Evolutionary conservation across 1,139 yeast genomes (phyloP), one percentile per base, ranked within the genome.

Genomic region (Hansenula lynferdii): DNA sequence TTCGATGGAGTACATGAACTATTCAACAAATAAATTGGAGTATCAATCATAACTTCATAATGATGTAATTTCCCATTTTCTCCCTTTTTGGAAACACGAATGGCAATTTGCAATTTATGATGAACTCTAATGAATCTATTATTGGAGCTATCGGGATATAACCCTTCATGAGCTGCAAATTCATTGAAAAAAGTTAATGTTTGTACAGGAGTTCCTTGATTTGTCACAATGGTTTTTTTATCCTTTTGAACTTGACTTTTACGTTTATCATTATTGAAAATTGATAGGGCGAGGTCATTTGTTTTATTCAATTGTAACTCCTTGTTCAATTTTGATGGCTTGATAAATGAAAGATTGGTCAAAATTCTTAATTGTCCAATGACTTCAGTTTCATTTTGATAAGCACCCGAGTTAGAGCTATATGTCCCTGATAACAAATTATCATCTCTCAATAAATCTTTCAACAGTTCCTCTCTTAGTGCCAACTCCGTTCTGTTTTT

Each of bases 1-100:
- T 80, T 80, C 3, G 74, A 89, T 12, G 72, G 75, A 34, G 70
- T 72, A 64, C 96, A 87, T 46, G 77, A 73, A 20, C 86, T 75
- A 39, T 94, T 82, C 34, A 86, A 69, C 38, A 89, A 66, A 23
- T 74, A 70, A 38, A 89, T 70, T 0, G 96, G 96, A 0, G 96
- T 85, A 57, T 87, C 96, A 33, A 89, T 84, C 37, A 87, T 80
- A 34, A 89, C 95, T 53, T 89, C 96, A 55, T 81, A 89, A 58
- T 86, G 95, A 52, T 86, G 90, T 64, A 84, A 65, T 49, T 75
- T 78, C 35, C 65, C 67, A 10, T 69, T 69, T 7, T 78, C 74
- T 43, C 77, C 80, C 15, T 58, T 61, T 50, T 80, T 82, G 24
- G 95, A 82, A 26, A 89, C 81, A 41, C 96, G 67, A 49, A 89